phyloP scores from a whole-genome alignment of 2,329 filamentous ascomycete species.

The Incumbomyces delicatus region DNA sequence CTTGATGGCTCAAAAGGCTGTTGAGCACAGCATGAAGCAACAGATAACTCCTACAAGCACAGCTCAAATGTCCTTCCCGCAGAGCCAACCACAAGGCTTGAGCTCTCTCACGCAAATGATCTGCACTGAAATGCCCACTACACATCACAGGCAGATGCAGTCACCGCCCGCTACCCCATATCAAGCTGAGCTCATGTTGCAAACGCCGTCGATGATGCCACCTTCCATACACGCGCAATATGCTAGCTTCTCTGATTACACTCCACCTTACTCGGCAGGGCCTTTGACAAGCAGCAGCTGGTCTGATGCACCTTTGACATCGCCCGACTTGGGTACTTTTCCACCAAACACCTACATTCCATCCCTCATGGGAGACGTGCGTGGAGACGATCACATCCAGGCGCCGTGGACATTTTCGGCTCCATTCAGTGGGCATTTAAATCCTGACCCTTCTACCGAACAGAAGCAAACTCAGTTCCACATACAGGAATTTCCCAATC shows the following conservation, averaged over 20 bases:
- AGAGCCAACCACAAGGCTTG: constrained; percentile 27
- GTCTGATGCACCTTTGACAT: constrained; percentile 33
- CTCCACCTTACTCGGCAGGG: constrained; percentile 27
- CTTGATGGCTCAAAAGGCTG: constrained; percentile 18
- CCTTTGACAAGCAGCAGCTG: constrained; percentile 33
- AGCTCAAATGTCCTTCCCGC: neutral
- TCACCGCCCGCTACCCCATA: constrained; percentile 38
- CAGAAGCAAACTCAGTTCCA: constrained; percentile 31
- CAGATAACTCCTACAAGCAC: constrained; percentile 31
- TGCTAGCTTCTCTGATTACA: constrained; percentile 33
- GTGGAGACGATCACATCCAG: constrained; percentile 26
- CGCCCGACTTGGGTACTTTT: constrained; percentile 29
- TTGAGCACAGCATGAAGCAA: constrained; percentile 26
- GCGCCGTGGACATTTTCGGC: constrained; percentile 19
- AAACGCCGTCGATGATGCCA: constrained; percentile 17
- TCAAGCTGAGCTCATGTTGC: constrained; percentile 23
- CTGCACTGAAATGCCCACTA: neutral
- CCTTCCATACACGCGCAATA: constrained; percentile 31
- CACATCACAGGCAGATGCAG: neutral
- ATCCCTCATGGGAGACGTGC: constrained; percentile 23
- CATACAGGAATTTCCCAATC: constrained; percentile 36
- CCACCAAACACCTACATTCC: constrained; percentile 31
- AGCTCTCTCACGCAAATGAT: neutral
- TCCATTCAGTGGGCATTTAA: constrained; percentile 14
- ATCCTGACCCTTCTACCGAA: constrained; percentile 18